Evolutionary conservation across 2,329 filamentous ascomycete species (phyloP).

Genomic region (Hysterium pulicare): DNA sequence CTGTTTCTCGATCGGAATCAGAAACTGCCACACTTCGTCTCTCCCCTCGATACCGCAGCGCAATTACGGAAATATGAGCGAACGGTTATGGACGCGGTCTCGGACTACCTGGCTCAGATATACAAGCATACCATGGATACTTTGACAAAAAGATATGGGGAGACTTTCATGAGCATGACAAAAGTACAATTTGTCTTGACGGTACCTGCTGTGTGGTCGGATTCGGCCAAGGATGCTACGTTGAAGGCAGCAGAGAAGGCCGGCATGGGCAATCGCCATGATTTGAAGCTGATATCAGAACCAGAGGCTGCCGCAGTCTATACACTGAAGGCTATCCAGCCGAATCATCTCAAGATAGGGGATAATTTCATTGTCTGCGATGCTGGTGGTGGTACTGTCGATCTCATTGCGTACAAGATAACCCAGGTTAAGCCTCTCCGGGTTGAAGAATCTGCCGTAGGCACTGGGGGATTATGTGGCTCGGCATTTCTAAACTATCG

Average conservation of each 20-base stretch:
- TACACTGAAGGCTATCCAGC: slow-evolving; percentile 74
- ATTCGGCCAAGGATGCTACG: slow-evolving; percentile 81
- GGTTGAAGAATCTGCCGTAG: slow-evolving; percentile 76
- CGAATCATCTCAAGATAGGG: slow-evolving; percentile 67
- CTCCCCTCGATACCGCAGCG: slow-evolving; percentile 70
- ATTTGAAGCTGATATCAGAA: slow-evolving; percentile 77
- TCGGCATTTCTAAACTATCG: slow-evolving; percentile 77
- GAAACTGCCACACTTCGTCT: slow-evolving; percentile 77
- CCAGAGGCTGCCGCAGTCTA: slow-evolving; percentile 75
- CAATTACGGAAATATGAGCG: slow-evolving; percentile 72
- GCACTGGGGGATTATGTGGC: slow-evolving; percentile 73
- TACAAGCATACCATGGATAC: slow-evolving; percentile 77
- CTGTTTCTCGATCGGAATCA: slow-evolving; percentile 78
- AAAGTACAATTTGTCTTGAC: slow-evolving; percentile 77
- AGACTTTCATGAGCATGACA: slow-evolving; percentile 73
- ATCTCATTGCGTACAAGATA: slow-evolving; percentile 80
- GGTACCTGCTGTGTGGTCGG: slow-evolving; percentile 80
- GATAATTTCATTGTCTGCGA: slow-evolving; percentile 59
- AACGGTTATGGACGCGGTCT: slow-evolving; percentile 74
- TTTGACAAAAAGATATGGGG: slow-evolving; percentile 69
- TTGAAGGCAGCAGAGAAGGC: slow-evolving; percentile 73
- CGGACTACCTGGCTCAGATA: slow-evolving; percentile 74
- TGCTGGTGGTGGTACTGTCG: slow-evolving; percentile 59
- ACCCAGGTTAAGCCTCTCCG: slow-evolving; percentile 67
- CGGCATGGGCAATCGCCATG: slow-evolving; percentile 68